These are phyloP conservation scores for Bauhinia variegata DNA, from an alignment of 306 rosid species.

Conservation along the genomic window DNA sequence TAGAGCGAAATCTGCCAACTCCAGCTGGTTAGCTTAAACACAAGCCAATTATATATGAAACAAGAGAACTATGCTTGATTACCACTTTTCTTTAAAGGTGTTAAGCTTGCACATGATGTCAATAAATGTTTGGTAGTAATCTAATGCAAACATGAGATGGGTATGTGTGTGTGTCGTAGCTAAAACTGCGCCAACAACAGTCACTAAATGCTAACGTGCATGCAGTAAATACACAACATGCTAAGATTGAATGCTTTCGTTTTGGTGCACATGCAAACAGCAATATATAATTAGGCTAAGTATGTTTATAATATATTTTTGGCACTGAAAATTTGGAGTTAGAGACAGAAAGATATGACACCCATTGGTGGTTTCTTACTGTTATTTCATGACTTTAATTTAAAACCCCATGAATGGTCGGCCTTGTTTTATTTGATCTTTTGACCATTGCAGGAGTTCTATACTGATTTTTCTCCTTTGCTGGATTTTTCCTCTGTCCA, in stretches of 20 bases:
- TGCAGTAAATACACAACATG: constrained; percentile 61
- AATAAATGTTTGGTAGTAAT: constrained; percentile 48
- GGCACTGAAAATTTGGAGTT: constrained; percentile 56
- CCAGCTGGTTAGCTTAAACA: constrained; percentile 9
- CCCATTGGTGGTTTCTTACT: constrained; percentile 20
- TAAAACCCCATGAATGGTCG: constrained; percentile 10
- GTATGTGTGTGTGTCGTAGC: constrained; percentile 57
- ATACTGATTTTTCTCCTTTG: no score
- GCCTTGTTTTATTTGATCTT: background rate
- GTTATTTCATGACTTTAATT: constrained; percentile 18
- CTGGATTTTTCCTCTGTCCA: no score
- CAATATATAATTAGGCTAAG: constrained; percentile 7
- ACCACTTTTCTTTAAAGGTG: constrained; percentile 11
- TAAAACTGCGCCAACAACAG: constrained; percentile 58
- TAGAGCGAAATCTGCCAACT: constrained; percentile 7
- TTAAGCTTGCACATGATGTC: constrained; percentile 47
- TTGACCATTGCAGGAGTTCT: constrained; percentile 10
- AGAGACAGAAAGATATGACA: constrained; percentile 26
- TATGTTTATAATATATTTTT: constrained; percentile 25
- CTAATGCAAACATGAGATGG: constrained; percentile 43
- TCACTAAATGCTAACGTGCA: constrained; percentile 61
- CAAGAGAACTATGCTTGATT: background rate
- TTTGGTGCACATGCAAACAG: constrained; percentile 52
- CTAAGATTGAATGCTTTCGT: constrained; percentile 51
- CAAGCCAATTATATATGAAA: background rate